phyloP scores from a whole-genome alignment of 352 stramenopile genomes.

The Globisporangium lucens region DNA sequence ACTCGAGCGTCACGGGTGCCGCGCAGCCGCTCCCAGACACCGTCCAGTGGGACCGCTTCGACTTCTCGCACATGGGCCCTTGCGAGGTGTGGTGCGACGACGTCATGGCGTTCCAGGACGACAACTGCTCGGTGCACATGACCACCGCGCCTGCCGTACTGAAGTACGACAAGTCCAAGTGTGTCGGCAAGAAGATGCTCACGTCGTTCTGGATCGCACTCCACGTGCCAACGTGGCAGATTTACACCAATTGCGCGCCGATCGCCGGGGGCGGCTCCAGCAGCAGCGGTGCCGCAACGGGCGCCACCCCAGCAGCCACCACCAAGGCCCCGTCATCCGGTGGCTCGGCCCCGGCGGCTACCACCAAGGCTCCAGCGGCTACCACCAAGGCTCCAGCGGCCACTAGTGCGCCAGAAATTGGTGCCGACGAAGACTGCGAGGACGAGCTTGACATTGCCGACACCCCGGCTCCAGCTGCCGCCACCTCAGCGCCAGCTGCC shows the following conservation, averaged over 20 bases:
- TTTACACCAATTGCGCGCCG: conserved; percentile 47
- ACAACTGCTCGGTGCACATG: conserved; percentile 40
- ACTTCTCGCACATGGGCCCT: conserved; percentile 34
- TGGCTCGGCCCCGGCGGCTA: conserved; percentile 8
- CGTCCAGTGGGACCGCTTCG: conserved; percentile 41
- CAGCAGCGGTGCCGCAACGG: conserved; percentile 10
- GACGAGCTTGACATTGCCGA: conserved; percentile 2
- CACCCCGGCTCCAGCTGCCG: neutral
- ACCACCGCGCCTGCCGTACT: conserved; percentile 26
- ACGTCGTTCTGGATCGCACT: conserved; percentile 37
- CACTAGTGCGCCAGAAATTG: no score
- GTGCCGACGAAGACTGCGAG: conserved; percentile 10
- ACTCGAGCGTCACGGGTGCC: conserved; percentile 29
- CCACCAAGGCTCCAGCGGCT: conserved; percentile 8
- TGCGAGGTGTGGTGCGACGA: conserved; percentile 56
- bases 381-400: conserved; percentile 3
- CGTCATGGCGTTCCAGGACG: conserved; percentile 32
- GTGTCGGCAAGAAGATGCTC: conserved; percentile 32
- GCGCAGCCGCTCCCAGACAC: conserved; percentile 30
- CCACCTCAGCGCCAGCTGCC: neutral
- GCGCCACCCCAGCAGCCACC: conserved; percentile 4
- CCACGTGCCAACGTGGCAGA: conserved; percentile 40
- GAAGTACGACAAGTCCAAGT: conserved; percentile 40
- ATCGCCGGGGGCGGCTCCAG: conserved; percentile 22
- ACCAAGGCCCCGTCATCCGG: conserved; percentile 10